phyloP scores from a whole-genome alignment of 2,329 filamentous ascomycete species.

The Blumeria hordei region DNA sequence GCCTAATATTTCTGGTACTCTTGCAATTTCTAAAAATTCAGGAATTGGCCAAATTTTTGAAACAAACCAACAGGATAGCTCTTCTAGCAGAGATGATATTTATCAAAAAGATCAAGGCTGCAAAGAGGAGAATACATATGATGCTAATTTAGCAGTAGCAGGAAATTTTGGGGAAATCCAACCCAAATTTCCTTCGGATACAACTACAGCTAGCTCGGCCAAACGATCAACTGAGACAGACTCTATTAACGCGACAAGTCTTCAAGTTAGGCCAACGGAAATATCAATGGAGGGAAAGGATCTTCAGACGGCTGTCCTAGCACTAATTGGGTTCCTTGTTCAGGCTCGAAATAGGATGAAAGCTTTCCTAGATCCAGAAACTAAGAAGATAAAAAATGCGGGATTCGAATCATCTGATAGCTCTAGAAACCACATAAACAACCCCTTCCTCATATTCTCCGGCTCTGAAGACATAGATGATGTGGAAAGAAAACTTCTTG shows the following conservation, averaged over 20 bases:
- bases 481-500: constrained; percentile 45
- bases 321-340: constrained; percentile 69
- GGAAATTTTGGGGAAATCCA: constrained; percentile 2
- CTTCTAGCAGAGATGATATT: constrained; percentile 17
- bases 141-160: constrained; percentile 3
- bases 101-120: constrained; percentile 8
- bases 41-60: constrained; percentile 19
- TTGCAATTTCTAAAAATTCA: constrained; percentile 23
- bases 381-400: constrained; percentile 31
- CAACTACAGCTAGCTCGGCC: constrained; percentile 19
- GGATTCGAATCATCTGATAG: constrained; percentile 7
- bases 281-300: constrained; percentile 53
- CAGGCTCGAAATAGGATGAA: constrained; percentile 50
- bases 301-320: constrained; percentile 54
- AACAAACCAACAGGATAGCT: constrained; percentile 20
- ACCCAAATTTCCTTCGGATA: constrained; percentile 10
- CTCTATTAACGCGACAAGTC: constrained; percentile 29
- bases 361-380: constrained; percentile 34
- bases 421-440: constrained; percentile 17
- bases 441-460: constrained; percentile 26
- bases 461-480: constrained; percentile 21
- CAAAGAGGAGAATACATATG: constrained; percentile 18
- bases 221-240: constrained; percentile 22
- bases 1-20: constrained; percentile 54
- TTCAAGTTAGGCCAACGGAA: constrained; percentile 25